These are phyloP conservation scores for Penicillium concentricum DNA, from an alignment of 2,329 filamentous ascomycete genomes.

Conservation along the genomic window DNA sequence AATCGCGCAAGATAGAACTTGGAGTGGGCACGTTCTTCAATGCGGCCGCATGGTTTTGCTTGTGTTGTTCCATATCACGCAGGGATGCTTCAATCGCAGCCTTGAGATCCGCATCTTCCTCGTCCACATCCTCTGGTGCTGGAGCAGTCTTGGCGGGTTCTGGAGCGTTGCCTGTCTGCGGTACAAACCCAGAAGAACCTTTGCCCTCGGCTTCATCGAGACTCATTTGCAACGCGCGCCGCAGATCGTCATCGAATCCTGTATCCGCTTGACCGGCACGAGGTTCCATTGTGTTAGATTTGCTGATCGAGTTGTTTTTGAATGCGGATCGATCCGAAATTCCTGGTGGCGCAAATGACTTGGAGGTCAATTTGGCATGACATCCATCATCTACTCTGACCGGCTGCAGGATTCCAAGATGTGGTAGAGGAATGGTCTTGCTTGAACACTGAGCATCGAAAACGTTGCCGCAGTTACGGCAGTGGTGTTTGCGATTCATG, in stretches of 20 bases:
- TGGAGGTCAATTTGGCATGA: constrained; percentile 83
- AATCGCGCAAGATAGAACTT: constrained; percentile 48
- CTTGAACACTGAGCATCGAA: constrained; percentile 94
- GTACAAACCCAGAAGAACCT: constrained; percentile 67
- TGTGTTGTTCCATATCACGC: constrained; percentile 97
- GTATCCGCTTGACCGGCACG: constrained; percentile 84
- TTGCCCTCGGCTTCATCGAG: constrained; percentile 84
- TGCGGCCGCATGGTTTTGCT: constrained; percentile 80
- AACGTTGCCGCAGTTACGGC: constrained; percentile 94
- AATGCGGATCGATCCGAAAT: constrained; percentile 42
- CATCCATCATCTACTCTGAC: constrained; percentile 97
- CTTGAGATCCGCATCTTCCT: constrained; percentile 89
- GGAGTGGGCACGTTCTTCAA: constrained; percentile 74
- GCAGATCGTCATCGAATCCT: constrained; percentile 91
- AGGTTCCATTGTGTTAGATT: constrained; percentile 82
- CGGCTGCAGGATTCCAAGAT: constrained; percentile 85
- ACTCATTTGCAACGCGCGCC: constrained; percentile 93
- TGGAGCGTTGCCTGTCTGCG: constrained; percentile 54
- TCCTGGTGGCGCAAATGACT: constrained; percentile 48
- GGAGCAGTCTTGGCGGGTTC: constrained; percentile 45
- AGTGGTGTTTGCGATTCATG: constrained; percentile 97
- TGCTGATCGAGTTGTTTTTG: constrained; percentile 55
- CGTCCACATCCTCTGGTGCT: constrained; percentile 53
- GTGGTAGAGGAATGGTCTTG: constrained; percentile 83
- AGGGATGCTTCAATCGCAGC: constrained; percentile 93